Evolutionary conservation across 495 filamentous ascomycete species (phyloP), one percentile per base, ranked within the genome.

Genomic region (Penicillium subrubescens): DNA sequence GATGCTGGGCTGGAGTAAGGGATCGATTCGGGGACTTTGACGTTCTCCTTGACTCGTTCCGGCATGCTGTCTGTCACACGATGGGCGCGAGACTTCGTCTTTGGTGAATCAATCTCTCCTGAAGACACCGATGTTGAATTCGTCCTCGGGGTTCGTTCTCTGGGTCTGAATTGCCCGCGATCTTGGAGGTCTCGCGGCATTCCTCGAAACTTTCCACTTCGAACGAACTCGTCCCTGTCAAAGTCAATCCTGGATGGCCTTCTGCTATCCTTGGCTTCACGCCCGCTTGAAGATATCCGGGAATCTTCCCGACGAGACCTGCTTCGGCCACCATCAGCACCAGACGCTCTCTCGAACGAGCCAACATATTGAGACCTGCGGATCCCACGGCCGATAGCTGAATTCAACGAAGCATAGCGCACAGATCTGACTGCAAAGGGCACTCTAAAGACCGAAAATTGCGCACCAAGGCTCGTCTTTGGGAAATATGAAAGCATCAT

Each of bases 1-100:
- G 93, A 95, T 41, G 93, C 90, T 0, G 93, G 89, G 4, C 91
- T 94, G 3, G 91, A 92, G 70, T 92, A 93, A 3, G 89, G 89
- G 48, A 97, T 85, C 14, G 86, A 83, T 23, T 88, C 41, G 0
- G 88, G 88, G 0, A 77, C 71, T 50, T 61, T 65, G 12, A 81
- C 79, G 51, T 80, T 67, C 10, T 71, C 63, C 51, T 79, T 81
- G 10, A 81, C 72, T 39, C 77, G 73, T 63, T 81, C 78, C 44
- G 80, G 78, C 27, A 65, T 61, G 37, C 56, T 63, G 17, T 75
- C 70, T 23, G 78, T 74, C n/a, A 43, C 27, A 19, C 64, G 64
- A 56, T 79, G 73, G n/a, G 61, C 48, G 8, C 68, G 62, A 29
- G 69, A 59, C 23, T 34, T 71, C 19, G 39, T 53, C 34, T 62